phyloP scores from a whole-genome alignment of 805 yeast genomes.

The Ogataea pignaliae region DNA sequence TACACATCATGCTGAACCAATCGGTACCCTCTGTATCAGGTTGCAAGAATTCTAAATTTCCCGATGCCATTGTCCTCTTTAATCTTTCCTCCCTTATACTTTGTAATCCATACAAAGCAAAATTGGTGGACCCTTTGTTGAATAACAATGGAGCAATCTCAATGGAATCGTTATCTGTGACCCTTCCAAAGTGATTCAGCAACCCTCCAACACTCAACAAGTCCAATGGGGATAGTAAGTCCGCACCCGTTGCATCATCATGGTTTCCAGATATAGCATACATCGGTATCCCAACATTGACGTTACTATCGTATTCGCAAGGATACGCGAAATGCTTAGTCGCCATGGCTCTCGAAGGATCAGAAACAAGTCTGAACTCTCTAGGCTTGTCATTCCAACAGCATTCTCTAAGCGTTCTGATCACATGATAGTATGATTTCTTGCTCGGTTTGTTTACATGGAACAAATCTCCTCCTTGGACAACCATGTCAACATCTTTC shows the following conservation, averaged over 20 bases:
- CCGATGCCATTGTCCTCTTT: conserved; percentile 75
- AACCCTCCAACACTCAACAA: conserved; percentile 75
- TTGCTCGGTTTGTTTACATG: conserved; percentile 87
- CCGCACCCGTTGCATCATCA: conserved; percentile 92
- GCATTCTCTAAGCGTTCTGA: conserved; percentile 59
- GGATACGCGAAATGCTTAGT: conserved; percentile 61
- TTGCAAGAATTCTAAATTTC: conserved; percentile 70
- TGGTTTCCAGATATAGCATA: conserved; percentile 95
- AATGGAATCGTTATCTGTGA: conserved; percentile 69
- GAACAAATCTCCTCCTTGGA: conserved; percentile 92
- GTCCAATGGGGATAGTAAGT: conserved; percentile 80
- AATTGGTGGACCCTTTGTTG: conserved; percentile 74
- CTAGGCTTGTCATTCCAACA: conserved; percentile 88
- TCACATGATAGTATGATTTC: conserved; percentile 79
- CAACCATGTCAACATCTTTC: conserved; percentile 77
- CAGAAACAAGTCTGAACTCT: conserved; percentile 77
- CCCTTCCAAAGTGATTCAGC: conserved; percentile 85
- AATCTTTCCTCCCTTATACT: conserved; percentile 87
- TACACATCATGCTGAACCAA: conserved; percentile 83
- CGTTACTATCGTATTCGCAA: conserved; percentile 86
- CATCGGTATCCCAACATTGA: conserved; percentile 84
- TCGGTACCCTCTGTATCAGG: conserved; percentile 53
- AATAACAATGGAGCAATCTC: conserved; percentile 71
- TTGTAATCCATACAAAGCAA: conserved; percentile 86
- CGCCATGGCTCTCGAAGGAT: conserved; percentile 60